Base-by-base conservation (phyloP, 176 grass and related monocot species). In the Zizania latifolia region DNA sequence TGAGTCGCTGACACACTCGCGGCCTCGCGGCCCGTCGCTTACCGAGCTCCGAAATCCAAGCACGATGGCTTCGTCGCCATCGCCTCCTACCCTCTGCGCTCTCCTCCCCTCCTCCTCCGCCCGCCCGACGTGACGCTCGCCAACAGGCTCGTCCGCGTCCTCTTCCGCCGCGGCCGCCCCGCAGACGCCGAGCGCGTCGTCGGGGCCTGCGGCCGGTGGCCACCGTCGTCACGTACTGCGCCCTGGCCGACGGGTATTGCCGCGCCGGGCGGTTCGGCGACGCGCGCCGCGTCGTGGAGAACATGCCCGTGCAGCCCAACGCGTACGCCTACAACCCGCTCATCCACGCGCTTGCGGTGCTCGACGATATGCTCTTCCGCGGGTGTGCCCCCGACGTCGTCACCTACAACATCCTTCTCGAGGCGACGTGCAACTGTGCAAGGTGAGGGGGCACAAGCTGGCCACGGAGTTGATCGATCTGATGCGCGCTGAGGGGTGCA, bases 351-450 rank as follows among this genome's bases (percentile, higher is more conserved):
- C 87, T 93, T 65, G 34, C 35, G 50, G 39, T 93, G 84, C 91
- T 93, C 77, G 91, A 90, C 53, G 56, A 66, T 24, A 93, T 87
- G 91, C 87, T 93, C 59, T 83, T 72, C 78, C 78, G 77, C 19
- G 87, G 78, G 0, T 87, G 91, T 53, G 70, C 78, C 10, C 87
- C 91, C 8, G 91, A 93, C 41, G 84, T 85, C 2, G 88, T 93
- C 78, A 93, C 87, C 59, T 93, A 87, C 82, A 93, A 89, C 54
- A 93, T 93, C 79, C 84, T 93, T 4, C 85, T 93, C 53, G 84
- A 93, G 67, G 91, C 84, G 0, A 61, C 87, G 15, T 90, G 91
- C 65, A 87, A 82, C 54, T 84, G 15, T 90, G 91, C 65, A 87
- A 82, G 70, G 81, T 35, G 2, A 85, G 91, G 8, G 87, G 91